Percentiles rank a stretch among this genome's conserved stretches.
phyloP scores from a whole-genome alignment of 345 rosid species.

The Citrus maxima region DNA sequence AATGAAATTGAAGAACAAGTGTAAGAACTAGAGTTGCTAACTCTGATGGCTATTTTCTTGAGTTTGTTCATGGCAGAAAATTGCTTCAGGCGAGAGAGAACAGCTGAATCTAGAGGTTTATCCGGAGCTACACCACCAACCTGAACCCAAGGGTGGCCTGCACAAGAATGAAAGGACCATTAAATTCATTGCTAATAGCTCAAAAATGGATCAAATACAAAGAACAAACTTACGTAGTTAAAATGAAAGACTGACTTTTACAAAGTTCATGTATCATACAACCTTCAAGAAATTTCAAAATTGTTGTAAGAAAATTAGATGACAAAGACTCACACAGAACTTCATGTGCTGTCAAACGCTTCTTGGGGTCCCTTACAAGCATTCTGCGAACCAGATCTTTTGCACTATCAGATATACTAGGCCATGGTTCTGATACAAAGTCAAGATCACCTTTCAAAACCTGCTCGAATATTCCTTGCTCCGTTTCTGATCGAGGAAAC shows the following conservation, averaged over 20 bases:
- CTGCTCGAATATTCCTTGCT: slow-evolving; percentile 96
- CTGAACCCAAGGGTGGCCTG: slow-evolving; percentile 98
- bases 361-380: slow-evolving; percentile 82
- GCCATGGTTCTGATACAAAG: slow-evolving; percentile 96
- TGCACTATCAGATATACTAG: slow-evolving; percentile 77
- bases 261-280: no score
- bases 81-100: slow-evolving; percentile 76
- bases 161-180: slow-evolving; percentile 7
- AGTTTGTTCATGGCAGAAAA: slow-evolving; percentile 97
- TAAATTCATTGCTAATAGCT: background rate
- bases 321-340: slow-evolving; percentile 71
- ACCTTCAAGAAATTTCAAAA: background rate
- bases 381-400: slow-evolving; percentile 85
- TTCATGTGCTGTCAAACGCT: slow-evolving; percentile 79
- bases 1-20: background rate
- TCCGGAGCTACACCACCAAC: slow-evolving; percentile 87
- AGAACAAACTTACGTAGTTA: background rate
- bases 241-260: no score
- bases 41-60: slow-evolving; percentile 92
- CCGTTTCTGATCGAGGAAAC: slow-evolving; percentile 61
- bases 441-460: slow-evolving; percentile 92
- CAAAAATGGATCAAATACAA: background rate
- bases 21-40: slow-evolving; percentile 18
- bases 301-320: background rate
- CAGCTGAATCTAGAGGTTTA: slow-evolving; percentile 92